Conservation (phyloP, 2,329 filamentous ascomycete species). For the Sporothrix brunneoviolacea region DNA sequence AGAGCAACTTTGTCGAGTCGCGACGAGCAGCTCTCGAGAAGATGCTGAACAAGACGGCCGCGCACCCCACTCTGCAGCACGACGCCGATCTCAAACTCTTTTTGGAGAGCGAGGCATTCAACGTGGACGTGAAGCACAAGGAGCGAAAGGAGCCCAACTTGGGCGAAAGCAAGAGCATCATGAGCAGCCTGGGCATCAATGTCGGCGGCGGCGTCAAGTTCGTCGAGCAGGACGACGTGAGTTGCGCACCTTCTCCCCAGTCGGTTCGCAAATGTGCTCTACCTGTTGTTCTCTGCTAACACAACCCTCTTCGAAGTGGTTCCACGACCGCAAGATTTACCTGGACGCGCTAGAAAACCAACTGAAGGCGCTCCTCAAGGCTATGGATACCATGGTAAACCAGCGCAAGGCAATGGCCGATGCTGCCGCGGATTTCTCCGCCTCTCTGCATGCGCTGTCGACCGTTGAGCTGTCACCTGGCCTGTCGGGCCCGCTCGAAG, state of each 20-base stretch:
- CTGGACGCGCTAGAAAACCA: conserved; percentile 90
- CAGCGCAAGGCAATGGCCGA: conserved; percentile 93
- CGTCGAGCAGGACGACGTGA: conserved; percentile 91
- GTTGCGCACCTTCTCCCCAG: conserved; percentile 25
- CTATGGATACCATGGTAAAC: conserved; percentile 84
- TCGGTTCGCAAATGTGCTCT: background rate
- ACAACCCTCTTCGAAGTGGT: conserved; percentile 59
- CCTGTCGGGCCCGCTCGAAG: conserved; percentile 82
- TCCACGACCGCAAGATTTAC: conserved; percentile 92
- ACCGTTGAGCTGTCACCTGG: conserved; percentile 86
- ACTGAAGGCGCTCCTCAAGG: conserved; percentile 82
- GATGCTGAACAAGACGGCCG: conserved; percentile 94
- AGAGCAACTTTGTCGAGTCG: conserved; percentile 93
- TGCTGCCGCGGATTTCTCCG: conserved; percentile 86
- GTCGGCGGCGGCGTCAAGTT: conserved; percentile 84
- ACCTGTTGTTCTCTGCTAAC: background rate
- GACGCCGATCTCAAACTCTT: conserved; percentile 94
- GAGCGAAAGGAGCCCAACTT: conserved; percentile 82
- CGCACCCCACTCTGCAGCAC: conserved; percentile 83
- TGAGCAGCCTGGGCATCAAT: conserved; percentile 74
- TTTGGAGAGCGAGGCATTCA: conserved; percentile 92
- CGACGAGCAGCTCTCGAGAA: conserved; percentile 86
- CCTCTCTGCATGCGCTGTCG: conserved; percentile 85
- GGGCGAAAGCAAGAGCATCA: conserved; percentile 86
- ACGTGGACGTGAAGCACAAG: conserved; percentile 95